Conservation (phyloP, 2,329 filamentous ascomycete genomes). For the Pseudogymnoascus verrucosus region DNA sequence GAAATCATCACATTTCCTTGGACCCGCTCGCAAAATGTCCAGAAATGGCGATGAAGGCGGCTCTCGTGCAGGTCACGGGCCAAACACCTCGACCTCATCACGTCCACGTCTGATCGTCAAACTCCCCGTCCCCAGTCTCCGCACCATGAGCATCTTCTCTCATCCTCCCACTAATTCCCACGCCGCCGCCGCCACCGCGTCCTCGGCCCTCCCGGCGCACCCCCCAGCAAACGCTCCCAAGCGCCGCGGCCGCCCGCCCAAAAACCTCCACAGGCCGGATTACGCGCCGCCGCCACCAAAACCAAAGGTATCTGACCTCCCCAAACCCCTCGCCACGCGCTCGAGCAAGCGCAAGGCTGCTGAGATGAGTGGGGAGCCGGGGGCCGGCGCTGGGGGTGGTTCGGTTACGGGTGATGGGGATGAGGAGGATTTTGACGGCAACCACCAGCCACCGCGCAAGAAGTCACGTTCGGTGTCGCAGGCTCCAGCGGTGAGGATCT, state of each 20-base stretch:
- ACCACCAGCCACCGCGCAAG: background rate
- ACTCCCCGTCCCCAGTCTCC: background rate
- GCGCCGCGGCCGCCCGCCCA: background rate
- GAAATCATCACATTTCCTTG: background rate
- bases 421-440: background rate
- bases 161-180: background rate
- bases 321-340: slow-evolving; percentile 1
- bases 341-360: slow-evolving; percentile 19
- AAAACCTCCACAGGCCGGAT: background rate
- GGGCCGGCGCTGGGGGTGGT: background rate
- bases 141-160: background rate
- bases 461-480: background rate
- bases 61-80: background rate
- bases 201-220: background rate
- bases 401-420: background rate
- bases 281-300: background rate
- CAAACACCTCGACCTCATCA: background rate
- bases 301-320: background rate
- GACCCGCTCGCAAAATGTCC: background rate
- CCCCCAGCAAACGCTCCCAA: background rate
- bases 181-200: background rate
- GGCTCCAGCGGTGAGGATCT: background rate
- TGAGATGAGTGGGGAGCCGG: slow-evolving; percentile 14
- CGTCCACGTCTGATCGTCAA: background rate
- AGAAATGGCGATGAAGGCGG: background rate